Evolutionary conservation across 768 basidiomycete genomes (phyloP).

Genomic region (Leccinum fibrillosum): DNA sequence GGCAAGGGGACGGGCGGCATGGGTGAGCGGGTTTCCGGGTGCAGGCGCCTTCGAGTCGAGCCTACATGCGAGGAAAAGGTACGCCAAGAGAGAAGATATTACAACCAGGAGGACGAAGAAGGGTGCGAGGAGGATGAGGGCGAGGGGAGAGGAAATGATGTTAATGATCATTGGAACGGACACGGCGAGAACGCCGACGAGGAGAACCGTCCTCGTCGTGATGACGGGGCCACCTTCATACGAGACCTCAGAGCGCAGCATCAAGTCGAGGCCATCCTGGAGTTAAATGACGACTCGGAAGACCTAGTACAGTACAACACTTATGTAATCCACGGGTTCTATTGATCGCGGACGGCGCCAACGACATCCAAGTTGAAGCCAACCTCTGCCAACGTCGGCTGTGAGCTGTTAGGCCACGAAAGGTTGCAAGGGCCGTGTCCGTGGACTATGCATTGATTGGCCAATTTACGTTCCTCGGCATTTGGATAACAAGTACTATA

Average conservation of each 20-base stretch:
- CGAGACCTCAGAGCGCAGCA: conserved; percentile 10
- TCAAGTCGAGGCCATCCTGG: conserved; percentile 8
- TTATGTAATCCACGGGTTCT: neutral
- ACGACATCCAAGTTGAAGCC: too few relatives aligned
- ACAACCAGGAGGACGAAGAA: conserved; percentile 47
- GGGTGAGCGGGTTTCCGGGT: conserved; percentile 38
- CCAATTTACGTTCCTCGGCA: too few relatives aligned
- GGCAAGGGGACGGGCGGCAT: conserved; percentile 68
- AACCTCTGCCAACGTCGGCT: too few relatives aligned
- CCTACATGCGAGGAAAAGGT: conserved; percentile 53
- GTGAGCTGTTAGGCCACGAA: too few relatives aligned
- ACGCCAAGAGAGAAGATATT: conserved; percentile 49
- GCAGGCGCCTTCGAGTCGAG: conserved; percentile 47
- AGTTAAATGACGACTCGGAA: too few relatives aligned
- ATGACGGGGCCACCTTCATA: conserved; percentile 37
- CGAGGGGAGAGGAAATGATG: conserved; percentile 62
- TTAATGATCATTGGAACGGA: conserved; percentile 53
- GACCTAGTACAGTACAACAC: neutral
- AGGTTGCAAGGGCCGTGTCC: too few relatives aligned
- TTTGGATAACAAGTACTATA: too few relatives aligned
- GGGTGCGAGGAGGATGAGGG: conserved; percentile 62
- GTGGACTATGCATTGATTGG: too few relatives aligned
- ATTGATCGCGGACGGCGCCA: too few relatives aligned
- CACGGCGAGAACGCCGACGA: conserved; percentile 56
- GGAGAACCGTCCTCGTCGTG: conserved; percentile 50